Evolutionary conservation across 2,329 filamentous ascomycete species (phyloP), one percentile per base, ranked within the genome.

Genomic region (Aureobasidium sp.): DNA sequence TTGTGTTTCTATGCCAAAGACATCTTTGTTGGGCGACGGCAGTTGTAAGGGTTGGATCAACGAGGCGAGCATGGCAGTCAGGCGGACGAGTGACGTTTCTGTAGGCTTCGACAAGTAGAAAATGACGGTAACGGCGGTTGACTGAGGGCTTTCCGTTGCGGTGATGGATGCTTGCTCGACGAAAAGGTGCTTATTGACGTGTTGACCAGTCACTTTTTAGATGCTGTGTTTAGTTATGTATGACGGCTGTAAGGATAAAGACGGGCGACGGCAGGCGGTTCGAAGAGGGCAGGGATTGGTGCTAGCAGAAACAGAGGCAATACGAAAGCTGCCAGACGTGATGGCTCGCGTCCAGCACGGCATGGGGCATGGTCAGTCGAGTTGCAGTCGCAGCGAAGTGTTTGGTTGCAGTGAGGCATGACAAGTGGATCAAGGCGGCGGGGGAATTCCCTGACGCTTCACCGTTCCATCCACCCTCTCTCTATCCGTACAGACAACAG

Each of bases 1-100:
- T 16, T 55, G 59, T 45, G 48, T 47, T 37, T 41, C 42, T 49
- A 55, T 25, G 39, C 27, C 51, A 48, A 57, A 49, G 41, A 25
- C 60, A 61, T 55, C 60, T 49, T 61, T 61, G 21, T 44, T 47
- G 10, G 49, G 42, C 44, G 51, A 49, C 13, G 30, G 60, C 34
- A 54, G 37, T 32, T 44, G 61, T 32, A 45, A n/a, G 11, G 45
- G 48, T 29, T 59, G 61, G 21, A 54, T 39, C 41, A 62, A 57
- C 48, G 61, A 59, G 54, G 61, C 65, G 39, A 66, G 55, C 59
- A 68, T 66, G 44, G 62, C 63, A 59, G 59, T 65, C 64, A 30
- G 39, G 6, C 63, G 54, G 61, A 64, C 63, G 39, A n/a, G 9
- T 32, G 29, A 36, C n/a, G 42, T 4, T 47, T 25, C 41, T 58